A percentile compares a stretch with the other conserved stretches of the same genome.
Conservation (phyloP, 768 basidiomycete genomes). For the Boletus pseudopeckii region DNA sequence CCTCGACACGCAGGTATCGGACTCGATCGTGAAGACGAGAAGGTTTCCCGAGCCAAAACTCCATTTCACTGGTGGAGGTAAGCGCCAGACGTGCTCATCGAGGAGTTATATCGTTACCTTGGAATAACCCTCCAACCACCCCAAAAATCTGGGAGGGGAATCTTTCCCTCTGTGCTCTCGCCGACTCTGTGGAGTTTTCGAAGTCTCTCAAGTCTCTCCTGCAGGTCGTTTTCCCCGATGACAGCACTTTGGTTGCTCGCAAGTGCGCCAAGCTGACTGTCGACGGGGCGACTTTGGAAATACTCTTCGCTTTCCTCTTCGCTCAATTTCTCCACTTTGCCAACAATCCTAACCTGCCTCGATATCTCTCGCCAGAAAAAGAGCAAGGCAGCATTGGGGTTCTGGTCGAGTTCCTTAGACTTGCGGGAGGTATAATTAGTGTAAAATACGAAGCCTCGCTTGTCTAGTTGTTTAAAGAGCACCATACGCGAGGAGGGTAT, state of each 20-base stretch:
- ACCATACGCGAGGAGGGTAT: slow-evolving; percentile 88
- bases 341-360: slow-evolving; percentile 79
- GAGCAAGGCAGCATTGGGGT: slow-evolving; percentile 77
- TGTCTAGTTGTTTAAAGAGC: slow-evolving; percentile 87
- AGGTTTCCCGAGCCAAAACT: slow-evolving; percentile 98
- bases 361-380: slow-evolving; percentile 92
- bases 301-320: slow-evolving; percentile 77
- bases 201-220: slow-evolving; percentile 54
- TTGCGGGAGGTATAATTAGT: slow-evolving; percentile 97
- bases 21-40: slow-evolving; percentile 91
- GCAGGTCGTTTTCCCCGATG: slow-evolving; percentile 70
- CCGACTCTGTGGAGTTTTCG: slow-evolving; percentile 55
- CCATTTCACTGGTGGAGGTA: slow-evolving; percentile 67
- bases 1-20: slow-evolving; percentile 59
- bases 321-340: slow-evolving; percentile 75
- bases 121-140: slow-evolving; percentile 97
- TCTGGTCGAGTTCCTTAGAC: slow-evolving; percentile 71
- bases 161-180: slow-evolving; percentile 37
- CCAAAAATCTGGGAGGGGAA: slow-evolving; percentile 90
- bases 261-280: slow-evolving; percentile 88
- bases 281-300: slow-evolving; percentile 76
- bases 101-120: slow-evolving; percentile 41
- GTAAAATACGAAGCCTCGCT: slow-evolving; percentile 90
- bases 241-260: slow-evolving; percentile 85
- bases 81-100: not conserved